Evolutionary conservation across 768 basidiomycete genomes (phyloP).

Genomic region (Suillus clintonianus): DNA sequence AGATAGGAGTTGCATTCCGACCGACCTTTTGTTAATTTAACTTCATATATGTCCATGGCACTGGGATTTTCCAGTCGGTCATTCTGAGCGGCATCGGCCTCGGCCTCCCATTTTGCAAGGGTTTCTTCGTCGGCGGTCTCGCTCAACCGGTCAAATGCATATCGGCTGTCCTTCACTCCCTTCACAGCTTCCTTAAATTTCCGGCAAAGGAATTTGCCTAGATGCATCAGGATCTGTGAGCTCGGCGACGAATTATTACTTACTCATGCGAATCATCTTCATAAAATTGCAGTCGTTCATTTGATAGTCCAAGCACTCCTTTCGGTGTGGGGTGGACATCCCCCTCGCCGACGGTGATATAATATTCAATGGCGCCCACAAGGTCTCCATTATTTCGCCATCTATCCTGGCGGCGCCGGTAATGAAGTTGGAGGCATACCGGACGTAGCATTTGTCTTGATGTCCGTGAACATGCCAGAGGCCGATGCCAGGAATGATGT

Average conservation of each 20-base stretch:
- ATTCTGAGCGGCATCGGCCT: not conserved
- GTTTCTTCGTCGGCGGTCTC: not conserved
- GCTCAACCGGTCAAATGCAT: not conserved
- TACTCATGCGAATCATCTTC: constrained; percentile 19
- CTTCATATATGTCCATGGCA: constrained; percentile 3
- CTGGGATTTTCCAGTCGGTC: not conserved
- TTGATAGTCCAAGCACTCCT: too few relatives aligned
- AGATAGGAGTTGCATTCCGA: not conserved
- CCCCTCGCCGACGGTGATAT: too few relatives aligned
- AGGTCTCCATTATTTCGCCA: too few relatives aligned
- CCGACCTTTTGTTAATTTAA: constrained; percentile 3
- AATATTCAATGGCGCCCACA: too few relatives aligned
- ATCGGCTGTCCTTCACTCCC: not conserved
- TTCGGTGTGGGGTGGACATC: too few relatives aligned
- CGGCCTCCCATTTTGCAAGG: not conserved
- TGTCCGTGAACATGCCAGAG: too few relatives aligned
- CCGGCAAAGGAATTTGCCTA: not conserved
- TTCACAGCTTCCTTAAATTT: not conserved
- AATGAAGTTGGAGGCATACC: too few relatives aligned
- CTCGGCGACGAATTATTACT: not conserved
- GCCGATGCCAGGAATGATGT: too few relatives aligned
- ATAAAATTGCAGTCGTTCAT: too few relatives aligned
- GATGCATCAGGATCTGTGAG: not conserved
- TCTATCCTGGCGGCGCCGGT: too few relatives aligned
- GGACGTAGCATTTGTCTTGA: too few relatives aligned